Percentiles rank a stretch among this genome's conserved stretches.
These are phyloP conservation scores for Clonostachys byssicola DNA, from an alignment of 2,329 filamentous ascomycete genomes.

Conservation along the genomic window DNA sequence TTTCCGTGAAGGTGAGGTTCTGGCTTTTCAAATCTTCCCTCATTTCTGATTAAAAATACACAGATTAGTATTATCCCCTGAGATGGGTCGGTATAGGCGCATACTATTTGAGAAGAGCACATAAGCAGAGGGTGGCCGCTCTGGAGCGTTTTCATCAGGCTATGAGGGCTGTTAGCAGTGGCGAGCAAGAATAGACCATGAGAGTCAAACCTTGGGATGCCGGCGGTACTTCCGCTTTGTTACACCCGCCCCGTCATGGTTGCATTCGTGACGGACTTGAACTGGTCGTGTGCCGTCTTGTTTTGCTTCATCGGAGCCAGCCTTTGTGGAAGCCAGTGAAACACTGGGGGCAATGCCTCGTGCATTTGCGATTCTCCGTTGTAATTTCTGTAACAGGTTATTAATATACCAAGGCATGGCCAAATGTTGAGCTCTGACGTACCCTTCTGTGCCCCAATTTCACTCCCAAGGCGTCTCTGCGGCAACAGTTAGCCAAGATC, in stretches of 20 bases:
- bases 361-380: conserved; percentile 74
- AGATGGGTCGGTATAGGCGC: conserved; percentile 14
- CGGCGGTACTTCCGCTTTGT: conserved; percentile 73
- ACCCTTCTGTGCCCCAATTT: conserved; percentile 79
- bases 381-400: conserved; percentile 62
- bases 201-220: conserved; percentile 63
- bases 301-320: conserved; percentile 49
- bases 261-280: conserved; percentile 37
- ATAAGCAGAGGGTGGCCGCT: conserved; percentile 77
- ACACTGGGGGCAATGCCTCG: conserved; percentile 56
- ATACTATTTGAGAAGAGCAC: conserved; percentile 82
- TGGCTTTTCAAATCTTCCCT: conserved; percentile 74
- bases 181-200: background rate
- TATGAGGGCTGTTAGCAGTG: conserved; percentile 19
- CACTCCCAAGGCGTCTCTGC: conserved; percentile 67
- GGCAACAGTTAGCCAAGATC: conserved; percentile 9
- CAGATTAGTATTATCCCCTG: too few species aligned
- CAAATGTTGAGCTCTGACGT: conserved; percentile 22
- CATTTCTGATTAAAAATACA: conserved; percentile 47
- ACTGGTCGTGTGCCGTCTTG: conserved; percentile 49
- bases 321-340: conserved; percentile 43
- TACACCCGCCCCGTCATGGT: conserved; percentile 35
- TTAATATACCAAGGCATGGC: conserved; percentile 1
- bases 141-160: conserved; percentile 76
- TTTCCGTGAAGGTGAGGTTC: conserved; percentile 76